Conservation (phyloP, 495 filamentous ascomycete genomes). For the Trichoderma parareesei region DNA sequence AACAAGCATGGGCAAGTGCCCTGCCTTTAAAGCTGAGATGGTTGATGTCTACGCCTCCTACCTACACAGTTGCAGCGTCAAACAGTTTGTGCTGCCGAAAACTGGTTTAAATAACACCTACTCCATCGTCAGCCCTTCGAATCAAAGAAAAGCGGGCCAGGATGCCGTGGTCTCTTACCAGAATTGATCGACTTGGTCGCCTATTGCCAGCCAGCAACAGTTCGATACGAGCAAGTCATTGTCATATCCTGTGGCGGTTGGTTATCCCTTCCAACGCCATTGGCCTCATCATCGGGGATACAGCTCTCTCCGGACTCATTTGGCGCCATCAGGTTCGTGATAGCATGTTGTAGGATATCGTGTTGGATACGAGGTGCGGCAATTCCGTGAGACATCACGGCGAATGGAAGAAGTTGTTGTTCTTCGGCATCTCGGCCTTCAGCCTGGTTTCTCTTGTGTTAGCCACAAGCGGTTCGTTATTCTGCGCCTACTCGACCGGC, state of each 20-base stretch:
- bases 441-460: slow-evolving; percentile 20
- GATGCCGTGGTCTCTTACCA: neutral
- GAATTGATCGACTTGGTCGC: neutral
- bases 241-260: slow-evolving; percentile 2
- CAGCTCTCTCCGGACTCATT: slow-evolving; percentile 24
- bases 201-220: neutral
- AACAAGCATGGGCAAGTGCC: neutral
- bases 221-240: neutral
- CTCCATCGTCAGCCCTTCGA: slow-evolving; percentile 7
- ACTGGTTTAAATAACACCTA: neutral
- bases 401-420: neutral
- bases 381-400: slow-evolving; percentile 14
- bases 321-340: slow-evolving; percentile 35
- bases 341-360: slow-evolving; percentile 32
- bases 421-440: slow-evolving; percentile 40
- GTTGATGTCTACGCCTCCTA: neutral
- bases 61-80: neutral
- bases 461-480: slow-evolving; percentile 4
- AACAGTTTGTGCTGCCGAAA: neutral
- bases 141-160: slow-evolving; percentile 3
- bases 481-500: neutral
- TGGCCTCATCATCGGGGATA: slow-evolving; percentile 23
- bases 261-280: neutral
- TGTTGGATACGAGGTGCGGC: slow-evolving; percentile 36
- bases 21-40: neutral